These are phyloP conservation scores for Boletellus emodensis DNA, from an alignment of 768 basidiomycete genomes.

Conservation along the genomic window DNA sequence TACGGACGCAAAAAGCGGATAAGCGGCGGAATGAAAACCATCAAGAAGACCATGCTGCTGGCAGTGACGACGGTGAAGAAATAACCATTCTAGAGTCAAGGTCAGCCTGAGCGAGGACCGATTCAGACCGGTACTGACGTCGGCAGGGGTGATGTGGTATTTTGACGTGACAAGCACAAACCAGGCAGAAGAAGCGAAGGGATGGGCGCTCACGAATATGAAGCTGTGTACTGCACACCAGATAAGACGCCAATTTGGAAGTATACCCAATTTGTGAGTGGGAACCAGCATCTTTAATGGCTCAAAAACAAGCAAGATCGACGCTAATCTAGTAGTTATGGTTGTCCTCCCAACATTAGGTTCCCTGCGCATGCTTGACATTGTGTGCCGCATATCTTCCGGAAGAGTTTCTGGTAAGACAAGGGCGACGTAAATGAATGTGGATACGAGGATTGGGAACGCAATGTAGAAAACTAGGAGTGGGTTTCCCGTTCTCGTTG, in stretches of 20 bases:
- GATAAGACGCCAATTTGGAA: conserved; percentile 28
- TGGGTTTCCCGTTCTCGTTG: conserved; percentile 22
- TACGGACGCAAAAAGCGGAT: conserved; percentile 26
- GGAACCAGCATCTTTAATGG: conserved; percentile 26
- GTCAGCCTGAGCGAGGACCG: not conserved
- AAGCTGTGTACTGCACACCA: conserved; percentile 28
- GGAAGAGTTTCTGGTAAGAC: conserved; percentile 32
- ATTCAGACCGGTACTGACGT: conserved; percentile 11
- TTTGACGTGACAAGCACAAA: conserved; percentile 24
- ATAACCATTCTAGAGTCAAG: conserved; percentile 23
- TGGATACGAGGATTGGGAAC: conserved; percentile 7
- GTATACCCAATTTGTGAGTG: conserved; percentile 10
- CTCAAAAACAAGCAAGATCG: conserved; percentile 16
- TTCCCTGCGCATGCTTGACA: conserved; percentile 7
- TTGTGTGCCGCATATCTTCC: conserved; percentile 18
- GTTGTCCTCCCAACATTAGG: not conserved
- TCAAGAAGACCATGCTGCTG: conserved; percentile 17
- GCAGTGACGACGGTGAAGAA: conserved; percentile 18
- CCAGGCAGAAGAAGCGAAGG: conserved; percentile 15
- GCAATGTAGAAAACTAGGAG: conserved; percentile 22
- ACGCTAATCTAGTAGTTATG: not conserved
- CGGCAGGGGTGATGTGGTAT: conserved; percentile 25
- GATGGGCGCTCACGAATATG: conserved; percentile 14
- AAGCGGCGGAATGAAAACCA: conserved; percentile 18
- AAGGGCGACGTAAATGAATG: conserved; percentile 20